Evolutionary conservation across 1,139 yeast species (phyloP), one percentile per base, ranked within the genome.

Genomic region (Pichia kudriavzevii): DNA sequence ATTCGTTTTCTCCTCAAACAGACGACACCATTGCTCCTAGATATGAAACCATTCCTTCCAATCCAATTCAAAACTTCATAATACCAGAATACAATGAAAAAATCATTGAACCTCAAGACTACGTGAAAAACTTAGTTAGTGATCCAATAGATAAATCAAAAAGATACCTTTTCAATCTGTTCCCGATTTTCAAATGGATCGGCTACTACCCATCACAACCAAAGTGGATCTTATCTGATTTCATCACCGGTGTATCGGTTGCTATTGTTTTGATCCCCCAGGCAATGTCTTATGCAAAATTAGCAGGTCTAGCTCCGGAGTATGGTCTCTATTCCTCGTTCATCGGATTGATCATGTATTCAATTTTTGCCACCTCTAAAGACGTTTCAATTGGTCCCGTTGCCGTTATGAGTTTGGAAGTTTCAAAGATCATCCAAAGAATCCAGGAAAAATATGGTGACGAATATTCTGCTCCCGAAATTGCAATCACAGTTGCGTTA

Each of bases 371-470:
- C 12, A 88, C 96, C 13, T 82, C 94, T 14, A 88, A 87, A 60
- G 97, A 88, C 66, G 95, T 88, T 30, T 81, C 93, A 43, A 87
- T 88, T 50, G 97, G 96, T 22, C 96, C 97, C 5, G 97, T 88
- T 26, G 97, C 97, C 2, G 96, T 88, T 42, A 87, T 88, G 95
- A 83, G 95, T 11, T 59, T 77, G 46, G 88, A 87, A 57, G 87
- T 84, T 21, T 76, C 88, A 31, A 83, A 80, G 55, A 88, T 84
- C 34, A 69, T 87, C 38, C 71, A 73, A 22, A 66, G 67, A 36
- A 93, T 87, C 10, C 72, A 73, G 42, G 66, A 58, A 29, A 63
- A 64, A 43, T 34, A 47, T 28, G 48, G 48, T 19, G 48, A 52
- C 25, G 17, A 21, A 8, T 70, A 69, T 46, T 67, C 72, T 2